Percentiles rank a stretch among this genome's conserved stretches.
These are phyloP conservation scores for Phyllostachys edulis DNA, from an alignment of 176 grass and related monocot genomes.

Conservation along the genomic window DNA sequence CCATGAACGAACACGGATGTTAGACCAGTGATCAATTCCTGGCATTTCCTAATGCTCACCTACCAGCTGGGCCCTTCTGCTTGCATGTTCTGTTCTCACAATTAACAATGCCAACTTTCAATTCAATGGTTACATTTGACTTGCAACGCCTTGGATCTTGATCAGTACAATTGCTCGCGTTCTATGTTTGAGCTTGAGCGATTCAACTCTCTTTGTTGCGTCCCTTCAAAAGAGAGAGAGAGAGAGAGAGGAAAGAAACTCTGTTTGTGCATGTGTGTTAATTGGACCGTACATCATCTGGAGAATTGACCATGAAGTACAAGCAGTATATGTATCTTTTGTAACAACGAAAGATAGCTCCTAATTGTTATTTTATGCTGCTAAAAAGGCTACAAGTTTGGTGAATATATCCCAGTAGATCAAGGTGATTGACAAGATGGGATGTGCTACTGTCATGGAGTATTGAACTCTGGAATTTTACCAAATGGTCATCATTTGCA, in stretches of 20 bases:
- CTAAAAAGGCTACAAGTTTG: not conserved
- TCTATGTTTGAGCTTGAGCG: not conserved
- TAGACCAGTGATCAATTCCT: not conserved
- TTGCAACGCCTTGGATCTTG: not conserved
- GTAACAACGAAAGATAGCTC: not conserved
- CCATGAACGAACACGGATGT: not conserved
- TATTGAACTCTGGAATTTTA: too few relatives aligned
- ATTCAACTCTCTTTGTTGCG: not conserved
- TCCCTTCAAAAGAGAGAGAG: not conserved
- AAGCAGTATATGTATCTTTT: not conserved
- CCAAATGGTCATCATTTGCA: not conserved
- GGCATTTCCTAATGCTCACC: not conserved
- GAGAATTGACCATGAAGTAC: not conserved
- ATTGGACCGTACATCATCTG: not conserved
- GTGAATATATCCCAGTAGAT: not conserved
- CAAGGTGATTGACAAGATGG: not conserved
- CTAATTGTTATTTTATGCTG: not conserved
- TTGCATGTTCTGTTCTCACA: not conserved
- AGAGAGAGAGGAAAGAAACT: too few relatives aligned
- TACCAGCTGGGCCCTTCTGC: not conserved
- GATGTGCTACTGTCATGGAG: not conserved
- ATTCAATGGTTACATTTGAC: too few relatives aligned
- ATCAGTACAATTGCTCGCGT: not conserved
- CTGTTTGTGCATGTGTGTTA: not conserved
- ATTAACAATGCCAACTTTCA: not conserved